Evolutionary conservation across 2,329 filamentous ascomycete genomes (phyloP).

Genomic region (Penicillium olsonii): DNA sequence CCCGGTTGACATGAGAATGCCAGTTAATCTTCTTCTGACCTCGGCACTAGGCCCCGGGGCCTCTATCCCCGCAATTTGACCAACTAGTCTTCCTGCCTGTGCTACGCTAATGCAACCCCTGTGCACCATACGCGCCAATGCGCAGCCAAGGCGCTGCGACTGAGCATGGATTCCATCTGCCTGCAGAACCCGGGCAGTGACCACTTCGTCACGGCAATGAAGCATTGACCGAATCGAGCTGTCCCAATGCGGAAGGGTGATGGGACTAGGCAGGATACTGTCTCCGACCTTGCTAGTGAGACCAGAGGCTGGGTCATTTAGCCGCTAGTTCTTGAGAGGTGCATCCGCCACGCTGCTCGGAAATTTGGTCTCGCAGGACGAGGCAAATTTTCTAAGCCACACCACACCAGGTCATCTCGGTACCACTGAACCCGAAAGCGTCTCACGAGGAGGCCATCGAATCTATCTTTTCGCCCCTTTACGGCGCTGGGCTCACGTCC

Average conservation of each 20-base stretch:
- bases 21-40: not conserved
- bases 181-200: not conserved
- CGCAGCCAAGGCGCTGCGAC: not conserved
- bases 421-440: not conserved
- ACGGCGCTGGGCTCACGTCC: conserved; percentile 1
- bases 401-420: not conserved
- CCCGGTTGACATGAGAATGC: too few species aligned
- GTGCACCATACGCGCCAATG: not conserved
- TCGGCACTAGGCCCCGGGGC: not conserved
- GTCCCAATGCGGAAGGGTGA: not conserved
- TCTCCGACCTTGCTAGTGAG: not conserved
- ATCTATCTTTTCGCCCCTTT: not conserved
- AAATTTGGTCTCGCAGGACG: not conserved
- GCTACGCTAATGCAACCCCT: conserved; percentile 3
- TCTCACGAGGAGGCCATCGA: not conserved
- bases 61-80: not conserved
- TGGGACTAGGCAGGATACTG: not conserved
- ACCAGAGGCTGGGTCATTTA: not conserved
- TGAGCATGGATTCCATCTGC: not conserved
- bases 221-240: not conserved
- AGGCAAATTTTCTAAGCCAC: not conserved
- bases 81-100: not conserved
- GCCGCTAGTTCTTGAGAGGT: not conserved
- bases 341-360: not conserved
- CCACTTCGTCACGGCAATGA: conserved; percentile 5